Base-by-base conservation (phyloP, 441 rosid species). In the Gossypium trilobum region DNA sequence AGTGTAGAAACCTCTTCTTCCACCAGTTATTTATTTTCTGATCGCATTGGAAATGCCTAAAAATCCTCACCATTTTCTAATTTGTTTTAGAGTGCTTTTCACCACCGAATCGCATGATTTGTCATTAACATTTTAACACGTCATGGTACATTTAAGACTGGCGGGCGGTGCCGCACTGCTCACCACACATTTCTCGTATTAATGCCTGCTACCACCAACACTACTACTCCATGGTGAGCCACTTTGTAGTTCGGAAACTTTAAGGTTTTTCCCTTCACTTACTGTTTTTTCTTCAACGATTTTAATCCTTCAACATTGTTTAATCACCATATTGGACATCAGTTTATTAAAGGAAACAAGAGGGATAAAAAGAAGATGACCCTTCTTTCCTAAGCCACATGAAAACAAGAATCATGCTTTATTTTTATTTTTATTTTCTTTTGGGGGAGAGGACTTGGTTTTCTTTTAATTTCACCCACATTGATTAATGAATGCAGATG, bases 331-430 rank as follows among this genome's bases (percentile, higher is more conserved):
- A 1, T 10, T 13, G 1, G 31, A 27, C 31, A 4, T 27, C 3
- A 8, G 2, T 20, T 9, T 13, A 55, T 9, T 9, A 19, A 20
- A 8, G 59, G 9, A 55, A 55, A 11, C 48, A 9, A 20, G 25
- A 50, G 33, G 0, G 14, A 25, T 11, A 1, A 22, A 31, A 29
- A 57, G 82, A 81, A 75, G 79, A 82, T 13, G 82, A 80, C 78
- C 4, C 77, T 56, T 78, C 70, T 29, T 70, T 78, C 44, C 76
- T 20, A 84, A 80, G 80, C 75, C 87, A 81, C 83, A 79, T 77
- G 91, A 87, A 85, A 83, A 81, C 81, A 79, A 79, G 89, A 87
- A 84, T 83, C 87, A 72, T 74, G 91, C 87, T 80, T 77, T 11
- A 9, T 8, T 42, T 42, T 46, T 44, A 0, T 50, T 50, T 50